Conservation (phyloP, 2,329 filamentous ascomycete species). For the Colletotrichum lupini region DNA sequence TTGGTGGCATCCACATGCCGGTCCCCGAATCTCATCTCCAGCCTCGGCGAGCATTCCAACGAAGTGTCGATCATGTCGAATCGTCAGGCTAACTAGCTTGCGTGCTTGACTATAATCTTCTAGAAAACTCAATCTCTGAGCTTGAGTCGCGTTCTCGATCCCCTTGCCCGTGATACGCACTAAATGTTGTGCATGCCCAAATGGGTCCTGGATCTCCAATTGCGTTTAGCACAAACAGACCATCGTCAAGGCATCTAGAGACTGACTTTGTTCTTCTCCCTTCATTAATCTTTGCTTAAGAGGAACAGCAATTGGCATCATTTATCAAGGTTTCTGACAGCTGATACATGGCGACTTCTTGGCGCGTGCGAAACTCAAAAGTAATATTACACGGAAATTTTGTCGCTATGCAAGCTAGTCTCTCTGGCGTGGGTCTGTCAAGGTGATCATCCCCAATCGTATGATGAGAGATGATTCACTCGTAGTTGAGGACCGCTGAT, state of each 20-base stretch:
- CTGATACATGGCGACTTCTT: neutral
- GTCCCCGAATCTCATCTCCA: neutral
- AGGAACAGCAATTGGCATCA: neutral
- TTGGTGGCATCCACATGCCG: conserved; percentile 6
- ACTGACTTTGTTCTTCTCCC: neutral
- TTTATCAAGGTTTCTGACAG: neutral
- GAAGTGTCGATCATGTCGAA: conserved; percentile 9
- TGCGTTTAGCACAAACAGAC: neutral
- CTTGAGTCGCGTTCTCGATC: neutral
- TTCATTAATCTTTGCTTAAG: neutral
- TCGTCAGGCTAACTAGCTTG: neutral
- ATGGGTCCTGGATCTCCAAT: neutral
- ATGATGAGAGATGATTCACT: neutral
- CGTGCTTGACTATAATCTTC: neutral
- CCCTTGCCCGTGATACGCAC: neutral
- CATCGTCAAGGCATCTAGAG: neutral
- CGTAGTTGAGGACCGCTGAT: no score
- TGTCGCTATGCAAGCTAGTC: neutral
- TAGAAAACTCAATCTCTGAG: neutral
- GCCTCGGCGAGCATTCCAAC: conserved; percentile 14
- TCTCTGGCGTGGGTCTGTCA: neutral
- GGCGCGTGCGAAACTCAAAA: neutral
- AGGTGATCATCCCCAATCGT: neutral
- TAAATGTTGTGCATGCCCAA: neutral
- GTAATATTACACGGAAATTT: conserved; percentile 1